Base-by-base conservation (phyloP, 352 stramenopile species). In the Phytophthora uliginosa region DNA sequence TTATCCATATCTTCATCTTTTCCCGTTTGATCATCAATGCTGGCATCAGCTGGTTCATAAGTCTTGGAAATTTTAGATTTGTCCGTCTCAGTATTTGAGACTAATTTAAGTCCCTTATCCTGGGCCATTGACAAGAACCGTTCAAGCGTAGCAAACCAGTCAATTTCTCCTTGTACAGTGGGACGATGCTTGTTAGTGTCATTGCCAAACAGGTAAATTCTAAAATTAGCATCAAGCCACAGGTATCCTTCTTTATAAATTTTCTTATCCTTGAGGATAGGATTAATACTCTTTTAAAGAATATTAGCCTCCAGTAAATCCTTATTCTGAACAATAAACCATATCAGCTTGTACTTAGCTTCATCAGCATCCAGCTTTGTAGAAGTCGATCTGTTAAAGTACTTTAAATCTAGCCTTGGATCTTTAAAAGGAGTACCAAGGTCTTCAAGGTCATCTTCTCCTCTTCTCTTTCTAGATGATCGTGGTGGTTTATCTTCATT, bases 401-500 rank as follows among this genome's bases (percentile, higher is more conserved):
- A 47, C 9, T n/a, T 47, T n/a, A 47, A n/a, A 47, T 47, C 38
- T 38, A 38, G 33, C 12, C 38, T 47, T 2, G 38, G 38, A 15
- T n/a, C 38, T n/a, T 47, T 47, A n/a, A 47, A 1, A 7, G 13
- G 10, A 47, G 38, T 47, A 47, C 18, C 38, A 7, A 47, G 13
- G 38, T 47, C 15, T 15, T 47, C 15, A 47, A 47, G 17, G 18
- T n/a, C 12, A 47, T 47, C 38, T 18, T 47, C 38, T 18, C 38
- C 38, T 47, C 38, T 47, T 12, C 38, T 8, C 38, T 47, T 47
- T 47, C 38, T 47, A 47, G 17, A 8, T n/a, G 38, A 47, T n/a
- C 38, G 33, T 38, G 9, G 33, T 38, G 38, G 38, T 47, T 47
- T 47, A 2, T 62, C 63, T 47, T 69, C 62, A 7, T 20, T 22